phyloP scores from a whole-genome alignment of 345 rosid genomes.

The Heritiera fomes region DNA sequence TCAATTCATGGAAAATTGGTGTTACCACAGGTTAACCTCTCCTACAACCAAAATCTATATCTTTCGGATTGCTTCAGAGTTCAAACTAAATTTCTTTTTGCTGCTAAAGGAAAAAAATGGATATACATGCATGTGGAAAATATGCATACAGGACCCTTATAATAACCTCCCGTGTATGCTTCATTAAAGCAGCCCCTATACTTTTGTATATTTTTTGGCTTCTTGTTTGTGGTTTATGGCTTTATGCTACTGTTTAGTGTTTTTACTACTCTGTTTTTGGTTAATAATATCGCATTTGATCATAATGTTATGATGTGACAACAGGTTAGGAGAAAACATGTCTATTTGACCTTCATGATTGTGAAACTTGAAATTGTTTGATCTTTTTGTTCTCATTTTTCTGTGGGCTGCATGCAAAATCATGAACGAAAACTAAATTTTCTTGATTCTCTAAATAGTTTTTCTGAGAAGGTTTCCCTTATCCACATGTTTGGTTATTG shows the following conservation, averaged over 20 bases:
- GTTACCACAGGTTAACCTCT: constrained; percentile 74
- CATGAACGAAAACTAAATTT: not conserved
- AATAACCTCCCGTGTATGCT: not conserved
- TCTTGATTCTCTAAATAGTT: not conserved
- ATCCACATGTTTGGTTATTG: not conserved
- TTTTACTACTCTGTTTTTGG: not conserved
- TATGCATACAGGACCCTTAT: not conserved
- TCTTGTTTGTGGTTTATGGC: not conserved
- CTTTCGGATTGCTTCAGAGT: constrained; percentile 5
- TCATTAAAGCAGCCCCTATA: not conserved
- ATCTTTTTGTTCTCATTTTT: not conserved
- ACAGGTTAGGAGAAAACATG: not conserved
- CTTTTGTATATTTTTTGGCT: not conserved
- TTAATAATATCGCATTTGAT: not conserved
- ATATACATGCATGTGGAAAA: not conserved
- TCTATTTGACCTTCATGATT: not conserved
- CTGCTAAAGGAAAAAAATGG: not conserved
- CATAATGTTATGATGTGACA: not conserved
- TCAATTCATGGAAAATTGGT: constrained; percentile 98
- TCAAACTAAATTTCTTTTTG: not conserved
- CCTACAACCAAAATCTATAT: not conserved
- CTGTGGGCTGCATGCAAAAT: not conserved
- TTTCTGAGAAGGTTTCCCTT: not conserved
- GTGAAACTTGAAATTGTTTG: not conserved
- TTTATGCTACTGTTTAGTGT: not conserved